phyloP scores from a whole-genome alignment of 2,329 filamentous ascomycete species.

The Tolypocladium cylindrosporum region DNA sequence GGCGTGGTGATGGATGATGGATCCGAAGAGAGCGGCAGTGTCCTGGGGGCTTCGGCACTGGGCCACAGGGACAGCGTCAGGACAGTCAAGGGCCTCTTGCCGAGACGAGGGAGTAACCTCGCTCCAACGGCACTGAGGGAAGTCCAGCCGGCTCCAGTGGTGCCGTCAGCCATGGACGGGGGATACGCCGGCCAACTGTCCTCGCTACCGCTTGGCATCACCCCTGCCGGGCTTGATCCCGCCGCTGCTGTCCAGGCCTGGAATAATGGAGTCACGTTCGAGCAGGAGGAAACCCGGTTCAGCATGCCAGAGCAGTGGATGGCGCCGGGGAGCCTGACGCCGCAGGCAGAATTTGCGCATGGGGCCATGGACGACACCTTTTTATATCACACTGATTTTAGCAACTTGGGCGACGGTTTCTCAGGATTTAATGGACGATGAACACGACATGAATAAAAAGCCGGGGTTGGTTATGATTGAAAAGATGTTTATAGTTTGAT shows the following conservation, averaged over 20 bases:
- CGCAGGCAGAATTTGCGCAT: constrained; percentile 12
- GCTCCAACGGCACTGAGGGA: constrained; percentile 13
- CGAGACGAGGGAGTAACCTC: constrained; percentile 13
- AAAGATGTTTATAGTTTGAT: not conserved
- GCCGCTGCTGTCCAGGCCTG: constrained; percentile 16
- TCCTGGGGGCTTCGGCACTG: constrained; percentile 10
- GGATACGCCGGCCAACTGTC: constrained; percentile 4
- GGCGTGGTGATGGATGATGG: constrained; percentile 28
- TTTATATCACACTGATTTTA: constrained; percentile 15
- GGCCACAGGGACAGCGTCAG: constrained; percentile 20
- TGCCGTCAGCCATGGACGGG: constrained; percentile 9
- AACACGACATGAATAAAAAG: not conserved
- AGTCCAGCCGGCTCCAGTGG: constrained; percentile 5
- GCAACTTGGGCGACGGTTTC: constrained; percentile 10
- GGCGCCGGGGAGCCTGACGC: constrained; percentile 9
- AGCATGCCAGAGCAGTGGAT: constrained; percentile 14
- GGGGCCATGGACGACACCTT: constrained; percentile 3
- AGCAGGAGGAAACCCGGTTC: constrained; percentile 10
- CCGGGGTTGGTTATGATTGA: not conserved
- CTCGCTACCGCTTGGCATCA: constrained; percentile 10
- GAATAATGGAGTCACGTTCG: constrained; percentile 17
- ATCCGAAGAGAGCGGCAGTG: constrained; percentile 26
- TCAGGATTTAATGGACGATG: constrained; percentile 6
- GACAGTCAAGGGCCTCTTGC: constrained; percentile 12
- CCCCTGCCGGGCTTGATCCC: constrained; percentile 4